phyloP scores from a whole-genome alignment of 805 yeast species.

The Lipomyces orientalis region DNA sequence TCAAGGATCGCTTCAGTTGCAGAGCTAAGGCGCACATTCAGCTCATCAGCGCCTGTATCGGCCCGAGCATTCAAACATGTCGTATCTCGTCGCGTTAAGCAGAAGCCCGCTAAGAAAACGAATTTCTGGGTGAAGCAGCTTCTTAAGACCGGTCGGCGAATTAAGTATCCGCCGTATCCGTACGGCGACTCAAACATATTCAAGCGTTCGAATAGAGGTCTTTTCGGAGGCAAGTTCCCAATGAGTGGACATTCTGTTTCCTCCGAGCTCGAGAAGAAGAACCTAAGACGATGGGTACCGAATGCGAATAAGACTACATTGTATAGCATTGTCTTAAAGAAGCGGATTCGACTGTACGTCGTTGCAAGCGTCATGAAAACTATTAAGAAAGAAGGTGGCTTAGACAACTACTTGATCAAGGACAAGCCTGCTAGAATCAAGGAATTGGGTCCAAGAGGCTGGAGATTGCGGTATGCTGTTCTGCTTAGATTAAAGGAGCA shows the following conservation, averaged over 20 bases:
- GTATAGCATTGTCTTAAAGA: slow-evolving; percentile 82
- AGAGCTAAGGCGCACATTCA: slow-evolving; percentile 11
- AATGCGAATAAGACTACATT: slow-evolving; percentile 75
- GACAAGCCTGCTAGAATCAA: slow-evolving; percentile 88
- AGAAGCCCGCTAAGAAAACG: slow-evolving; percentile 27
- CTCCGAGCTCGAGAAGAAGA: slow-evolving; percentile 70
- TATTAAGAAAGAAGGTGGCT: slow-evolving; percentile 91
- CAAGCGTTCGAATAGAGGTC: slow-evolving; percentile 85
- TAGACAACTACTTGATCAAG: slow-evolving; percentile 85
- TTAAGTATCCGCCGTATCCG: slow-evolving; percentile 66
- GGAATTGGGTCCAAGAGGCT: slow-evolving; percentile 90
- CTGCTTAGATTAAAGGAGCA: slow-evolving; percentile 45
- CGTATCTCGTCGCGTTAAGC: slow-evolving; percentile 26
- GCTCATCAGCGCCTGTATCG: slow-evolving; percentile 5
- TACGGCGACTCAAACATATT: slow-evolving; percentile 79
- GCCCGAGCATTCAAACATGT: slow-evolving; percentile 19
- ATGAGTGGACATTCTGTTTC: slow-evolving; percentile 78
- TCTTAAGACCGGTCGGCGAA: slow-evolving; percentile 26
- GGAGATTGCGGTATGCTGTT: slow-evolving; percentile 83
- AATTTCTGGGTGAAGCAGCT: slow-evolving; percentile 33
- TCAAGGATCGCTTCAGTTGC: background rate
- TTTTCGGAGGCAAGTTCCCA: slow-evolving; percentile 87
- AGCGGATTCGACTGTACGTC: slow-evolving; percentile 62
- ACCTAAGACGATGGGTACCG: slow-evolving; percentile 77
- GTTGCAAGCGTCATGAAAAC: slow-evolving; percentile 85